Evolutionary conservation across 2,329 filamentous ascomycete species (phyloP), one percentile per base, ranked within the genome.

Genomic region (Venturia pyrina): DNA sequence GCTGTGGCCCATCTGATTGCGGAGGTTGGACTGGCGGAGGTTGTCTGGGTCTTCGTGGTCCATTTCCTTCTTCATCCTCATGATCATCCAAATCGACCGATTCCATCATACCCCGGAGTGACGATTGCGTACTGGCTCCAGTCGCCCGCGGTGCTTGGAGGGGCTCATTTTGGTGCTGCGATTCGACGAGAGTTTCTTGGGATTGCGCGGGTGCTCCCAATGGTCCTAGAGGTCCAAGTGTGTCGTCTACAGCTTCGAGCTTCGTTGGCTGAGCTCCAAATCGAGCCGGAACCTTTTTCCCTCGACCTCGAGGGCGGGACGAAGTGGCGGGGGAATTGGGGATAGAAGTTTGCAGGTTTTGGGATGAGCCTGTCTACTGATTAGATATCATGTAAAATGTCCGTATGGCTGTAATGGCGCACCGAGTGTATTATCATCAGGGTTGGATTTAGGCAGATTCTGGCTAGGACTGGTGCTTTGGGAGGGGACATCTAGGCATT

Each of bases 151-250:
- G 32, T 32, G 28, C 21, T n/a, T 21, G 37, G 19, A 44, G 32
- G 15, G 46, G 15, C 44, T n/a, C 63, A 59, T 57, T 40, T 19
- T 40, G 57, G 24, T 32, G 44, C 24, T 48, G 63, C 37, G 63
- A 48, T 1, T 40, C 62, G 21, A 34, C 62, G 21, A 48, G 41
- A 7, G 62, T 50, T 48, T 40, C 62, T 41, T 34, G 32, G 70
- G 65, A 78, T 75, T 44, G 77, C 72, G 73, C 71, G 34, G 78
- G 78, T 67, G 82, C 82, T 63, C 85, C 84, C 37, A 88, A 76
- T 65, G 87, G 88, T 67, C 90, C 90, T 63, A 96, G 80, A 28
- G 90, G 90, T 1, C 90, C 91, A 59, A 93, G 83, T 66, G 89
- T 88, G 71, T 85, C 82, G 73, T 92, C 89, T 70, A 91, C 88